phyloP scores from a whole-genome alignment of 176 grass and related monocot genomes.

The Elaeis guineensis region DNA sequence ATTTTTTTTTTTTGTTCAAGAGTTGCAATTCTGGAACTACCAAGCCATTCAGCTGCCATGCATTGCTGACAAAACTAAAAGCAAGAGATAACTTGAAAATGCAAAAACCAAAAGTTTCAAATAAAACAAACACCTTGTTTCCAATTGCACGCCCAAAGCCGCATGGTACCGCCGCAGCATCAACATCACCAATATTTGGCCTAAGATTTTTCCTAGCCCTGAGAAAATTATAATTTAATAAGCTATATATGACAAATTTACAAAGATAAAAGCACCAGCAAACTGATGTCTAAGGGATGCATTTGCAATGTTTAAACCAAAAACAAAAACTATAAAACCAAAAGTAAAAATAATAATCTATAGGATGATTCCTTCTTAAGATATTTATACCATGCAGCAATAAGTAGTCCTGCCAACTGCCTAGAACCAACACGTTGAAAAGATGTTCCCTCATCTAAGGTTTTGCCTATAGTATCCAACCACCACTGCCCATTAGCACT shows the following conservation, averaged over 20 bases:
- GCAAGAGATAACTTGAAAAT: slow-evolving; percentile 13
- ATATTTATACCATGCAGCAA: slow-evolving; percentile 66
- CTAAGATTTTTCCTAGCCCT: slow-evolving; percentile 84
- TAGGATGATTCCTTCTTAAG: too few relatives aligned
- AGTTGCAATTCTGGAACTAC: too few relatives aligned
- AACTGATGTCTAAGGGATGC: too few relatives aligned
- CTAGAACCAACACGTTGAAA: slow-evolving; percentile 97
- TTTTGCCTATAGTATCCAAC: slow-evolving; percentile 89
- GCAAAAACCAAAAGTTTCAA: neutral
- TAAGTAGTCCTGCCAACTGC: slow-evolving; percentile 84
- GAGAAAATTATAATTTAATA: slow-evolving; percentile 34
- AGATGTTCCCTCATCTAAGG: slow-evolving; percentile 68
- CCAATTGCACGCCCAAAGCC: slow-evolving; percentile 91
- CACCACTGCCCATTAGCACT: slow-evolving; percentile 97
- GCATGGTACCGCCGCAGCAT: slow-evolving; percentile 86
- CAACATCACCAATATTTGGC: slow-evolving; percentile 92
- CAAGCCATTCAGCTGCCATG: too few relatives aligned
- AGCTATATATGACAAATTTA: slow-evolving; percentile 28
- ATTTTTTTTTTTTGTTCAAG: too few relatives aligned
- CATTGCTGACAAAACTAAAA: neutral
- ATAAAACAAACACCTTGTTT: slow-evolving; percentile 59
- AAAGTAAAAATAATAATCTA: too few relatives aligned
- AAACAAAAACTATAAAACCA: too few relatives aligned
- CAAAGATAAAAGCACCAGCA: neutral
- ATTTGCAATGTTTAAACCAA: too few relatives aligned